A percentile compares a stretch with the other conserved stretches of the same genome.
These are phyloP conservation scores for Onygenales sp. DNA, from an alignment of 2,329 filamentous ascomycete genomes.

Conservation along the genomic window DNA sequence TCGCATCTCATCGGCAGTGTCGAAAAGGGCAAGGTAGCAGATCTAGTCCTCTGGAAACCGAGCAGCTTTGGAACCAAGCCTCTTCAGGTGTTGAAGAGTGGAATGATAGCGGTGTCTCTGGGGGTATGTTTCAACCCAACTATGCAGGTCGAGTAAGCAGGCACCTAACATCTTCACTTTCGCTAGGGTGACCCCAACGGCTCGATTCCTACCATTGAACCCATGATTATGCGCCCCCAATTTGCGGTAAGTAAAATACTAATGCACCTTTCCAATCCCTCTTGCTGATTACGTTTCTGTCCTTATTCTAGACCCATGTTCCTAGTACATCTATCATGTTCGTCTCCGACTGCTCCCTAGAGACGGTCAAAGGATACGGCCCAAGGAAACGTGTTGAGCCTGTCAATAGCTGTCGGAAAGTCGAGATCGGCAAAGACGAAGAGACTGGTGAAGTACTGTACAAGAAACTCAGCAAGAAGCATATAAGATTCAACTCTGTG, in stretches of 20 bases:
- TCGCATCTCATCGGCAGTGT: slow-evolving; percentile 74
- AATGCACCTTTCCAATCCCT: too few species aligned
- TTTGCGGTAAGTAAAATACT: too few species aligned
- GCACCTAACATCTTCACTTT: neutral
- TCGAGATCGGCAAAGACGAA: slow-evolving; percentile 28
- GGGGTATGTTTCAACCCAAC: slow-evolving; percentile 53
- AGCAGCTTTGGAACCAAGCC: slow-evolving; percentile 84
- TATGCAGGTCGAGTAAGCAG: neutral
- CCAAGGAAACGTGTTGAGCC: slow-evolving; percentile 72
- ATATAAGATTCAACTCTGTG: slow-evolving; percentile 82
- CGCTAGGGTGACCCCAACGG: slow-evolving; percentile 65
- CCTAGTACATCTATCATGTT: slow-evolving; percentile 72
- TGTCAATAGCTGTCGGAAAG: slow-evolving; percentile 63
- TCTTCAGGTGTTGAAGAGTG: slow-evolving; percentile 70
- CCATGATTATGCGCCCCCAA: slow-evolving; percentile 56
- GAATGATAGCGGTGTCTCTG: slow-evolving; percentile 70
- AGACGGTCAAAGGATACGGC: slow-evolving; percentile 57
- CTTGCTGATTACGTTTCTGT: too few species aligned
- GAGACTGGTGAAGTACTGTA: too few species aligned
- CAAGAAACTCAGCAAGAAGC: slow-evolving; percentile 49
- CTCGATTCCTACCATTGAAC: slow-evolving; percentile 81
- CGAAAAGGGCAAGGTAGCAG: slow-evolving; percentile 81
- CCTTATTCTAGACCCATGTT: slow-evolving; percentile 43
- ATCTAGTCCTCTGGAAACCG: slow-evolving; percentile 80
- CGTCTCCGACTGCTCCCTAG: slow-evolving; percentile 65